Evolutionary conservation across 2,329 filamentous ascomycete species (phyloP).

Genomic region (Onygena corvina): DNA sequence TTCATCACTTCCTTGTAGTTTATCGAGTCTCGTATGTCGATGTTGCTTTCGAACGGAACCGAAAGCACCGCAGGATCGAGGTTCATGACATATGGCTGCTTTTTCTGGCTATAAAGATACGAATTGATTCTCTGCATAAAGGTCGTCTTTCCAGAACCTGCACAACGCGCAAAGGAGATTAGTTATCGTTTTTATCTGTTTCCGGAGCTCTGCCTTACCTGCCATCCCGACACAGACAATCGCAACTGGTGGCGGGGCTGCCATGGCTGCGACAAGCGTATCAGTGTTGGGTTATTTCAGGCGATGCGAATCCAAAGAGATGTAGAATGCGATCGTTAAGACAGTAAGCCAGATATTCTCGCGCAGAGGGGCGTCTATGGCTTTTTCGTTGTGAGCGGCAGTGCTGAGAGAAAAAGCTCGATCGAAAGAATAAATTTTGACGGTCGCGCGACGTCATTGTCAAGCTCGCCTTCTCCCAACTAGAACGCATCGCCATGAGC

Average conservation of each 20-base stretch:
- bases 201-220: conserved; percentile 39
- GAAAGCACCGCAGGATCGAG: conserved; percentile 89
- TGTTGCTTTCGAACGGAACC: conserved; percentile 92
- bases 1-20: conserved; percentile 99
- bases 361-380: not conserved
- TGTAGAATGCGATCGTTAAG: not conserved
- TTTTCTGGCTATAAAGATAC: conserved; percentile 67
- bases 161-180: not conserved
- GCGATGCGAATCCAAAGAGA: too few species aligned
- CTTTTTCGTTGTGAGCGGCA: not conserved
- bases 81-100: conserved; percentile 89
- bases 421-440: conserved; percentile 2
- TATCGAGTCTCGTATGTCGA: conserved; percentile 96
- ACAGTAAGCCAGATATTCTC: not conserved
- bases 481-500: not conserved
- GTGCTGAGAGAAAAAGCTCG: not conserved
- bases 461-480: not conserved
- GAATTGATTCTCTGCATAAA: conserved; percentile 99
- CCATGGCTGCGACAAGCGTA: conserved; percentile 29
- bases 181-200: not conserved
- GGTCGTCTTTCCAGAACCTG: conserved; percentile 94
- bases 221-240: conserved; percentile 98
- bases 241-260: conserved; percentile 49
- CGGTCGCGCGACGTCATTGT: conserved; percentile 3
- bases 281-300: too few species aligned